phyloP scores from a whole-genome alignment of 2,329 filamentous ascomycete species.

The Colletotrichum liriopes region DNA sequence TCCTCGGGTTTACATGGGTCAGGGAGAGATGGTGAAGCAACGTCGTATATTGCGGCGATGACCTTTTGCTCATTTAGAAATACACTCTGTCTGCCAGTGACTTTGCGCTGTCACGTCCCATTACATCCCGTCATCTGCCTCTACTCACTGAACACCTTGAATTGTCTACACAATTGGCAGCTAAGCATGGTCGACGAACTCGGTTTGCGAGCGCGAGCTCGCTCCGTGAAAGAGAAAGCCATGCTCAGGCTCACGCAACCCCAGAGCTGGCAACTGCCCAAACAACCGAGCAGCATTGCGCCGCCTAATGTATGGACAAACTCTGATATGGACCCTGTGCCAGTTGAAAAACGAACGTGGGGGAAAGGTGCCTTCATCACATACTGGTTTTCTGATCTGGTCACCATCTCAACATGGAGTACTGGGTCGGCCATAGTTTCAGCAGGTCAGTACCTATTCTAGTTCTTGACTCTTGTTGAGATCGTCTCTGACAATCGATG shows the following conservation, averaged over 20 bases:
- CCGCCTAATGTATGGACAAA: slow-evolving; percentile 53
- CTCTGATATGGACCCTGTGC: slow-evolving; percentile 52
- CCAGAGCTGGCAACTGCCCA: slow-evolving; percentile 38
- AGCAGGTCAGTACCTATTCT: slow-evolving; percentile 39
- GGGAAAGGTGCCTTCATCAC: slow-evolving; percentile 52
- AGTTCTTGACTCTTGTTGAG: background rate
- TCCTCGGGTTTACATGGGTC: background rate
- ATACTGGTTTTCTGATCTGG: slow-evolving; percentile 64
- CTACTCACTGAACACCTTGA: background rate
- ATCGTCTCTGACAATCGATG: background rate
- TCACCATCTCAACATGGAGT: slow-evolving; percentile 51
- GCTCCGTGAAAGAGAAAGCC: slow-evolving; percentile 13
- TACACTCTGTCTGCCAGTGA: background rate
- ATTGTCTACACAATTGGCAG: too few species aligned
- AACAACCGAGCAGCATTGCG: slow-evolving; percentile 42
- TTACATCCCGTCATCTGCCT: background rate
- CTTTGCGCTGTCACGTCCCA: background rate
- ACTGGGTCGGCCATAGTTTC: slow-evolving; percentile 50
- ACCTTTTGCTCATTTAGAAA: background rate
- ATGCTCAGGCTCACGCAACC: slow-evolving; percentile 14
- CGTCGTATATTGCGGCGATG: background rate
- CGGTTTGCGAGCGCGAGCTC: slow-evolving; percentile 12
- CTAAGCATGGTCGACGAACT: background rate
- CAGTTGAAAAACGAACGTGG: slow-evolving; percentile 61
- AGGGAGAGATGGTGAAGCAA: background rate